Conservation (phyloP, 805 yeast genomes). For the Cyberlindnera misumaiensis region DNA sequence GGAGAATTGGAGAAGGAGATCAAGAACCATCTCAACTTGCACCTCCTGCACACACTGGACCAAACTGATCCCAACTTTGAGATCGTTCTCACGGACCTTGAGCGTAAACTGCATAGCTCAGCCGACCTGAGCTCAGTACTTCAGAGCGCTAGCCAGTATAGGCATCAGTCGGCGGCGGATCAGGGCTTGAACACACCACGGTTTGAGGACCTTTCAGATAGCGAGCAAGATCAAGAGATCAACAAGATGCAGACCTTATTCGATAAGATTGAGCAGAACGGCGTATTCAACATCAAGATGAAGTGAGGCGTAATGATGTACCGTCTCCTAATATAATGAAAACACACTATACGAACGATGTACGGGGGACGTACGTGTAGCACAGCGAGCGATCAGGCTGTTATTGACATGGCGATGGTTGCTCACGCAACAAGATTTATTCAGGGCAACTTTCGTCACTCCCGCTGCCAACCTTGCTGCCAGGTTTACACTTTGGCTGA, state of each 20-base stretch:
- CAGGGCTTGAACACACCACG: slow-evolving; percentile 7
- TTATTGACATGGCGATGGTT: no score
- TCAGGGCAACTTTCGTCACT: no score
- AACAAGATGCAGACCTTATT: slow-evolving; percentile 20
- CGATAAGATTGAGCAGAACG: slow-evolving; percentile 21
- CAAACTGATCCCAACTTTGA: slow-evolving; percentile 15
- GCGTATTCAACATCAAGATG: slow-evolving; percentile 22
- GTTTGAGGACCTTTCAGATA: slow-evolving; percentile 21
- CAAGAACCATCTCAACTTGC: slow-evolving; percentile 8
- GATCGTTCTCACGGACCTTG: slow-evolving; percentile 5
- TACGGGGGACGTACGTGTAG: no score
- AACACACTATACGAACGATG: background rate
- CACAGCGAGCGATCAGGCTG: no score
- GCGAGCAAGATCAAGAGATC: slow-evolving; percentile 23
- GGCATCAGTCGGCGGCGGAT: background rate
- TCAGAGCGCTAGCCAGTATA: slow-evolving; percentile 4
- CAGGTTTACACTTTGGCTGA: no score
- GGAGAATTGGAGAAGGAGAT: slow-evolving; percentile 13
- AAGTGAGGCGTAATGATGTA: slow-evolving; percentile 9
- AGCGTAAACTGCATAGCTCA: slow-evolving; percentile 1
- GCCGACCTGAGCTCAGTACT: slow-evolving; percentile 2
- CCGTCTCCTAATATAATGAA: background rate
- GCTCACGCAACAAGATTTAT: no score
- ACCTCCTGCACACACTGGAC: slow-evolving; percentile 4
- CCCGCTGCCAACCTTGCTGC: no score